These are phyloP conservation scores for Rhizopogon salebrosus DNA, from an alignment of 768 basidiomycete genomes.

Conservation along the genomic window DNA sequence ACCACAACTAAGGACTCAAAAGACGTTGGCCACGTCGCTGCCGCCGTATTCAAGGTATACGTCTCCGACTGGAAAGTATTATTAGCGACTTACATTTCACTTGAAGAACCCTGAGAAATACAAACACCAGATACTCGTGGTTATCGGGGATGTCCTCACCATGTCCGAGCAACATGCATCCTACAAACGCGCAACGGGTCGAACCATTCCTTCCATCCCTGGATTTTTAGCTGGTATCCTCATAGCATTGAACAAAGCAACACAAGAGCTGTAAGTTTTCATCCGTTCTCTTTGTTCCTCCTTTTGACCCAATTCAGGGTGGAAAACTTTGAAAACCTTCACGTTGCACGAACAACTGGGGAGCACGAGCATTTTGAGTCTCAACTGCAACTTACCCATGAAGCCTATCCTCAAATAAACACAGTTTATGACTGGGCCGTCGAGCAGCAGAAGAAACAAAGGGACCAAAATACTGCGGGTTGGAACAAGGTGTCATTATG, in stretches of 20 bases:
- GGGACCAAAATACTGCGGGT: background rate
- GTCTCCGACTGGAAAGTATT: background rate
- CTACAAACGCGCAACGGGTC: constrained; percentile 24
- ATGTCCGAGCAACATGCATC: constrained; percentile 21
- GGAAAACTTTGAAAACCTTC: constrained; percentile 22
- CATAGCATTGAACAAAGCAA: constrained; percentile 24
- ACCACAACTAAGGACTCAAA: constrained; percentile 22
- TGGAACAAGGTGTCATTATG: constrained; percentile 27
- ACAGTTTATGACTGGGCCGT: constrained; percentile 25
- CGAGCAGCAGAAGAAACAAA: constrained; percentile 3
- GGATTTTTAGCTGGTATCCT: constrained; percentile 21
- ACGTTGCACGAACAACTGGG: constrained; percentile 12
- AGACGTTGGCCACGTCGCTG: constrained; percentile 31
- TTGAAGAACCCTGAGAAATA: constrained; percentile 24
- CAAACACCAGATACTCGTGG: constrained; percentile 17
- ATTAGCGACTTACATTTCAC: background rate
- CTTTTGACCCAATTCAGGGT: constrained; percentile 14
- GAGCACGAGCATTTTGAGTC: constrained; percentile 15
- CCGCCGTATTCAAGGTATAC: constrained; percentile 26
- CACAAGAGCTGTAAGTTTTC: constrained; percentile 24
- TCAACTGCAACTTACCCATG: constrained; percentile 15
- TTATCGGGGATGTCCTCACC: constrained; percentile 27
- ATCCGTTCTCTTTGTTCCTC: background rate
- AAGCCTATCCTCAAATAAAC: constrained; percentile 25
- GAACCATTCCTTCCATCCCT: constrained; percentile 23